Percentiles rank a stretch among this genome's conserved stretches.
These are phyloP conservation scores for Colletotrichum coccodes DNA, from an alignment of 2,329 filamentous ascomycete species.

Conservation along the genomic window DNA sequence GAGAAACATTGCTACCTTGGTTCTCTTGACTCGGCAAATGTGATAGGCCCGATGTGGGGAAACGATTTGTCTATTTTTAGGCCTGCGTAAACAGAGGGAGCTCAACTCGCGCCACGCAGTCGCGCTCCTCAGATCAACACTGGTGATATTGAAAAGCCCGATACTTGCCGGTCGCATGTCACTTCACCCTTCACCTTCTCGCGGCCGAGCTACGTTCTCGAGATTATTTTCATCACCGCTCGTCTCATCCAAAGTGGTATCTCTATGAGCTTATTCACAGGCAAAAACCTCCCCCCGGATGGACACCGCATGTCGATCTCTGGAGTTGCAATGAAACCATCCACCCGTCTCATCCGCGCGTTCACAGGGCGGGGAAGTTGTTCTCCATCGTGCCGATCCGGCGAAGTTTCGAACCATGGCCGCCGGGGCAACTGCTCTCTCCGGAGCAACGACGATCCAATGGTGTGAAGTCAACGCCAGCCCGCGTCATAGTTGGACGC, in stretches of 20 bases:
- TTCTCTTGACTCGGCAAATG: neutral
- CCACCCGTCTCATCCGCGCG: neutral
- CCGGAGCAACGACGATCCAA: conserved; percentile 3
- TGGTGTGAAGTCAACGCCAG: neutral
- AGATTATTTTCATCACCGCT: conserved; percentile 2
- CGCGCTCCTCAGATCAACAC: neutral
- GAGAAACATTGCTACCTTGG: neutral
- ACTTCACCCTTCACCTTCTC: neutral
- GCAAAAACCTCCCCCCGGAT: neutral
- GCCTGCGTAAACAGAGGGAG: neutral
- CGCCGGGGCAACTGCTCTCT: neutral
- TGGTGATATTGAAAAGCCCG: neutral
- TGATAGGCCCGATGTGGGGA: neutral
- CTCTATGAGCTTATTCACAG: neutral
- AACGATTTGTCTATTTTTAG: conserved; percentile 15
- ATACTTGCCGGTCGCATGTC: conserved; percentile 13
- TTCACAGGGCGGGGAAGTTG: no score
- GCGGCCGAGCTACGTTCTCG: neutral
- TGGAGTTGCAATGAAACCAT: neutral
- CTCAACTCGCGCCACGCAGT: conserved; percentile 4
- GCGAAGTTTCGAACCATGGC: neutral
- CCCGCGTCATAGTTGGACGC: neutral
- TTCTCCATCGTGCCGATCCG: neutral
- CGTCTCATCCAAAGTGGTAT: conserved; percentile 1
- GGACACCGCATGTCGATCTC: neutral